phyloP scores from a whole-genome alignment of 2,329 filamentous ascomycete genomes.

The Trichoderma simmonsii region DNA sequence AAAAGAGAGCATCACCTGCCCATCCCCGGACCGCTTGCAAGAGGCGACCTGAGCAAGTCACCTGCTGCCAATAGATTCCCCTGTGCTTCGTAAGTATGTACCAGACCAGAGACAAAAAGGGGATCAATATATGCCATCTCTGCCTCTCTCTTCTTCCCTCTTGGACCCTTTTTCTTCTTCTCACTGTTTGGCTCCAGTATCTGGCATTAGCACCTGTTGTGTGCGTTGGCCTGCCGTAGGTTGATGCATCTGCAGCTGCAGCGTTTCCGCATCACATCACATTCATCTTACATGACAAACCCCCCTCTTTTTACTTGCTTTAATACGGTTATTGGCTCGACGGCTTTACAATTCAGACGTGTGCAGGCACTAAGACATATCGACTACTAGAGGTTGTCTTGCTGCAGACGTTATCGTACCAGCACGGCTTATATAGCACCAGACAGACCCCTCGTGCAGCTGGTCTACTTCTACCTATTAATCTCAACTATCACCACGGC shows the following conservation, averaged over 20 bases:
- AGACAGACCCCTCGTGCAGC: background rate
- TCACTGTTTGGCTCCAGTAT: background rate
- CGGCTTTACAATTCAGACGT: background rate
- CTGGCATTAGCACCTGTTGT: background rate
- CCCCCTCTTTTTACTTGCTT: background rate
- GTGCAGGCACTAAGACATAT: background rate
- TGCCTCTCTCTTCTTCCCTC: background rate
- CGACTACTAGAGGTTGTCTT: background rate
- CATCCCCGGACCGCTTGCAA: background rate
- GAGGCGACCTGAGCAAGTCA: background rate
- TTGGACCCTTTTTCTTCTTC: background rate
- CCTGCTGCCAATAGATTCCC: background rate
- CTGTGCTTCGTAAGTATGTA: background rate
- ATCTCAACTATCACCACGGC: background rate
- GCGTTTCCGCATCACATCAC: background rate
- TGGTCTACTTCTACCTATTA: background rate
- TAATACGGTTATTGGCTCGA: background rate
- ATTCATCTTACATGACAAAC: background rate
- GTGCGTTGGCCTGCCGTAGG: background rate
- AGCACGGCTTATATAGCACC: background rate
- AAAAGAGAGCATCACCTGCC: conserved; percentile 3
- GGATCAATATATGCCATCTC: background rate
- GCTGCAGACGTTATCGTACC: background rate
- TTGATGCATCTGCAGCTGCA: background rate
- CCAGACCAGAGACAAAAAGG: background rate